These are phyloP conservation scores for Diaporthe amygdali DNA, from an alignment of 2,329 filamentous ascomycete species.

Conservation along the genomic window DNA sequence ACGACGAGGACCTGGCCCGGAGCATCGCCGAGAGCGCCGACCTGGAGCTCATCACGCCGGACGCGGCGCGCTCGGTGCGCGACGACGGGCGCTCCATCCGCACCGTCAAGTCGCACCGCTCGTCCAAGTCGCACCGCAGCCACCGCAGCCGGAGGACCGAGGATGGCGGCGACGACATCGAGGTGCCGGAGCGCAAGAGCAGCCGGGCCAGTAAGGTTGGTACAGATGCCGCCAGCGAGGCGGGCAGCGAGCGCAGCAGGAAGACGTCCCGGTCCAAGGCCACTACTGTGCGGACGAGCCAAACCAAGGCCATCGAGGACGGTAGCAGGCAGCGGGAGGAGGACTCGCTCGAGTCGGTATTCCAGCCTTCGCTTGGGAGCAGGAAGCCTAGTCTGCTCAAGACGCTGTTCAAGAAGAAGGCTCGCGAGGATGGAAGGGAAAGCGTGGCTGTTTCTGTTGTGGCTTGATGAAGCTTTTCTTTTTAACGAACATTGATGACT, in stretches of 20 bases:
- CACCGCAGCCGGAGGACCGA: conserved; percentile 24
- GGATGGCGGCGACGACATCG: conserved; percentile 15
- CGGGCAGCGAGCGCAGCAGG: conserved; percentile 36
- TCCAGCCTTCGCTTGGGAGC: conserved; percentile 47
- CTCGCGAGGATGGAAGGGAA: conserved; percentile 42
- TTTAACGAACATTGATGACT: neutral
- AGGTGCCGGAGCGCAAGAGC: conserved; percentile 35
- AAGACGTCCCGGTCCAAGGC: conserved; percentile 37
- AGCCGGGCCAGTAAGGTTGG: conserved; percentile 30
- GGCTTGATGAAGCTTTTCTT: conserved; percentile 11
- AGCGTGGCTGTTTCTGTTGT: conserved; percentile 18
- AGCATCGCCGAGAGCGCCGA: conserved; percentile 45
- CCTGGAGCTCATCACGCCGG: conserved; percentile 60
- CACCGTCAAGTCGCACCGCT: conserved; percentile 43
- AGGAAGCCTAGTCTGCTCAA: conserved; percentile 61
- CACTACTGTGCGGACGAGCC: conserved; percentile 32
- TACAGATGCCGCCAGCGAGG: conserved; percentile 31
- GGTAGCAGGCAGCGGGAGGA: conserved; percentile 36
- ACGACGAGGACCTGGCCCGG: conserved; percentile 27
- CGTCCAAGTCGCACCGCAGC: conserved; percentile 30
- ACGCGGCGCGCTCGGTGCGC: conserved; percentile 53
- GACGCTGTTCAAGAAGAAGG: conserved; percentile 61
- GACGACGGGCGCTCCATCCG: conserved; percentile 35
- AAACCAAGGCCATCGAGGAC: conserved; percentile 41
- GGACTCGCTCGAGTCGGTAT: conserved; percentile 41